Evolutionary conservation across 768 basidiomycete genomes (phyloP).

Genomic region (Artomyces pyxidatus): DNA sequence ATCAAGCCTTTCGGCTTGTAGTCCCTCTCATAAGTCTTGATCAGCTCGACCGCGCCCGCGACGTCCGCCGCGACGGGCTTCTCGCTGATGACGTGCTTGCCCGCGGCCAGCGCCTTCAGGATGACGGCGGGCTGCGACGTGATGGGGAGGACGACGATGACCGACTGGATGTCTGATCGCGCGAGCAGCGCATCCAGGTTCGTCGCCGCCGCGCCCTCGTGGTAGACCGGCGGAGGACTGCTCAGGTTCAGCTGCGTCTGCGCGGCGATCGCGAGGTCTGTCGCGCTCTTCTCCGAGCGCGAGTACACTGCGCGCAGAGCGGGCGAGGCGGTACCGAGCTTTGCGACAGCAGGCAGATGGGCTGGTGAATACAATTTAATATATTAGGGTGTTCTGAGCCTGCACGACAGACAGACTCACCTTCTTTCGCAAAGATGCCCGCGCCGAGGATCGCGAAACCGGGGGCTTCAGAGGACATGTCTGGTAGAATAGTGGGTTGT

Average conservation of each 20-base stretch:
- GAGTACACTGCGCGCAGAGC: conserved; percentile 72
- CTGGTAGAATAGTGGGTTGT: neutral
- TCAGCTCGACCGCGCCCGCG: conserved; percentile 49
- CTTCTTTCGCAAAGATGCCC: conserved; percentile 72
- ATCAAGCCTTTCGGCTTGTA: conserved; percentile 63
- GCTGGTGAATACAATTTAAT: conserved; percentile 32
- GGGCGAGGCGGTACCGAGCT: conserved; percentile 39
- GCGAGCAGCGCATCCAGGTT: conserved; percentile 58
- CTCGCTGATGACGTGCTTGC: conserved; percentile 86
- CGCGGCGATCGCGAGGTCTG: conserved; percentile 43
- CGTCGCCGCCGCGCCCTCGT: conserved; percentile 38
- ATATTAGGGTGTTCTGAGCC: neutral
- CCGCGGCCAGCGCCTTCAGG: conserved; percentile 53
- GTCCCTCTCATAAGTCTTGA: conserved; percentile 53
- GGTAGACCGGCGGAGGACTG: conserved; percentile 41
- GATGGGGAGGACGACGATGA: conserved; percentile 75
- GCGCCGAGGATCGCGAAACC: conserved; percentile 76
- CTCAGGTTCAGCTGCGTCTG: conserved; percentile 31
- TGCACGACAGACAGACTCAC: too few relatives aligned
- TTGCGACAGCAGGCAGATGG: conserved; percentile 69
- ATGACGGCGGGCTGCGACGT: conserved; percentile 63
- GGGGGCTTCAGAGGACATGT: conserved; percentile 29
- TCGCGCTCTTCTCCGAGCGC: conserved; percentile 55
- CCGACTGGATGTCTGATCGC: conserved; percentile 60
- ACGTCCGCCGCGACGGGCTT: conserved; percentile 79